Evolutionary conservation across 2,329 filamentous ascomycete genomes (phyloP).

Genomic region (Colletotrichum graminicola): DNA sequence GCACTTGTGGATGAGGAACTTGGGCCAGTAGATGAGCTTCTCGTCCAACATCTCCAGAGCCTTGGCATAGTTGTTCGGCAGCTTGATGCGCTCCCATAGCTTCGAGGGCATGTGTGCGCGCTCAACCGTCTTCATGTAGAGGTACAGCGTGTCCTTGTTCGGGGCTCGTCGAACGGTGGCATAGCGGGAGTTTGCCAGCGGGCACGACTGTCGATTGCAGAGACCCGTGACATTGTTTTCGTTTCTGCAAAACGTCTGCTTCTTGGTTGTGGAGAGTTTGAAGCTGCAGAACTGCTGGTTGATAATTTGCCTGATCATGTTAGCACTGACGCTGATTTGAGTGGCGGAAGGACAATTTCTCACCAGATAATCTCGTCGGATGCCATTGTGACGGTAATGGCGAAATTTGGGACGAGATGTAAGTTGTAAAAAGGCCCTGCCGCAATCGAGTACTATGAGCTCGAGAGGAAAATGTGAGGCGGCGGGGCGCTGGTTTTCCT

Average conservation of each 20-base stretch:
- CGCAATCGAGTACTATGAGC: slow-evolving; percentile 32
- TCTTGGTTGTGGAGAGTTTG: slow-evolving; percentile 90
- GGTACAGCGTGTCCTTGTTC: slow-evolving; percentile 84
- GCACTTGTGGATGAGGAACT: slow-evolving; percentile 93
- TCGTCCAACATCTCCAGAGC: slow-evolving; percentile 90
- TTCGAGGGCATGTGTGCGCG: slow-evolving; percentile 89
- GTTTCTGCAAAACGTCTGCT: slow-evolving; percentile 95
- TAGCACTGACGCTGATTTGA: background rate
- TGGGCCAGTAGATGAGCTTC: slow-evolving; percentile 91
- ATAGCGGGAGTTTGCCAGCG: slow-evolving; percentile 91
- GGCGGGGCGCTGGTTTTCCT: slow-evolving; percentile 41
- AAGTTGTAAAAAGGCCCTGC: slow-evolving; percentile 19
- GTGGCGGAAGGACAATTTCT: background rate
- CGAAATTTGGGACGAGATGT: slow-evolving; percentile 16
- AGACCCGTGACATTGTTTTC: slow-evolving; percentile 89
- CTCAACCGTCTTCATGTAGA: slow-evolving; percentile 97
- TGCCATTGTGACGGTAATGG: slow-evolving; percentile 68
- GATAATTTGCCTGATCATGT: slow-evolving; percentile 76
- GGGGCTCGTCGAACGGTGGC: slow-evolving; percentile 90
- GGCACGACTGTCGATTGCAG: slow-evolving; percentile 89
- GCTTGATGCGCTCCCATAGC: slow-evolving; percentile 93
- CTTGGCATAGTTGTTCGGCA: slow-evolving; percentile 90
- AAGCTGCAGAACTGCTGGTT: slow-evolving; percentile 96
- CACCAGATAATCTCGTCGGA: slow-evolving; percentile 94
- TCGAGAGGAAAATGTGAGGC: slow-evolving; percentile 35